Evolutionary conservation across 1,284 basidiomycete species (phyloP).

Genomic region (Xerocomus nothofagi): DNA sequence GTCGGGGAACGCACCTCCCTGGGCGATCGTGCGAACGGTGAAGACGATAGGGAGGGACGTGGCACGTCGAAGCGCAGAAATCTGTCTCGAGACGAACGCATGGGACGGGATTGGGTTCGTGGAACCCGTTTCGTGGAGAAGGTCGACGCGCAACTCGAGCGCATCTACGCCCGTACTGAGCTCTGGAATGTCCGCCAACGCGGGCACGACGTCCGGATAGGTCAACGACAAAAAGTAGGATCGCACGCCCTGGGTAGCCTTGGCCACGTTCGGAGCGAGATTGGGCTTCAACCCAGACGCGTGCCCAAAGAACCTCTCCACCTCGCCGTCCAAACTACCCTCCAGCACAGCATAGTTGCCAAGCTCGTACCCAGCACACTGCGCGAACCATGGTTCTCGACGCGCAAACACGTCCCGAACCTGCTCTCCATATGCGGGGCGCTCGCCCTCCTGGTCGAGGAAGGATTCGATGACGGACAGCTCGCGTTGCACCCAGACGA

Average conservation of each 20-base stretch:
- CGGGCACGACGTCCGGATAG: slow-evolving; percentile 82
- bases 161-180: slow-evolving; percentile 88
- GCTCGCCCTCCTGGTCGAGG: slow-evolving; percentile 71
- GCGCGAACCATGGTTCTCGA: slow-evolving; percentile 85
- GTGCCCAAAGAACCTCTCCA: slow-evolving; percentile 86
- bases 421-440: slow-evolving; percentile 88
- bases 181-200: slow-evolving; percentile 69
- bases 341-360: slow-evolving; percentile 66
- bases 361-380: slow-evolving; percentile 85
- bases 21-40: slow-evolving; percentile 85
- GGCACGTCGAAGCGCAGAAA: slow-evolving; percentile 76
- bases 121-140: slow-evolving; percentile 60
- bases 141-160: slow-evolving; percentile 90
- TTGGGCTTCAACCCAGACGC: slow-evolving; percentile 78
- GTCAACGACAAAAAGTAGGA: slow-evolving; percentile 94
- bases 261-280: slow-evolving; percentile 53
- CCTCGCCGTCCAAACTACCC: slow-evolving; percentile 36
- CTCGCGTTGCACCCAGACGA: slow-evolving; percentile 74
- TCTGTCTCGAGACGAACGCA: slow-evolving; percentile 79
- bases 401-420: slow-evolving; percentile 82
- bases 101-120: slow-evolving; percentile 62
- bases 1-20: slow-evolving; percentile 93
- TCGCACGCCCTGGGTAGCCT: slow-evolving; percentile 48
- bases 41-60: slow-evolving; percentile 89
- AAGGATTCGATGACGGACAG: slow-evolving; percentile 75